Evolutionary conservation across 1,284 basidiomycete genomes (phyloP), one percentile per base, ranked within the genome.

Genomic region (Leccinum fallax): DNA sequence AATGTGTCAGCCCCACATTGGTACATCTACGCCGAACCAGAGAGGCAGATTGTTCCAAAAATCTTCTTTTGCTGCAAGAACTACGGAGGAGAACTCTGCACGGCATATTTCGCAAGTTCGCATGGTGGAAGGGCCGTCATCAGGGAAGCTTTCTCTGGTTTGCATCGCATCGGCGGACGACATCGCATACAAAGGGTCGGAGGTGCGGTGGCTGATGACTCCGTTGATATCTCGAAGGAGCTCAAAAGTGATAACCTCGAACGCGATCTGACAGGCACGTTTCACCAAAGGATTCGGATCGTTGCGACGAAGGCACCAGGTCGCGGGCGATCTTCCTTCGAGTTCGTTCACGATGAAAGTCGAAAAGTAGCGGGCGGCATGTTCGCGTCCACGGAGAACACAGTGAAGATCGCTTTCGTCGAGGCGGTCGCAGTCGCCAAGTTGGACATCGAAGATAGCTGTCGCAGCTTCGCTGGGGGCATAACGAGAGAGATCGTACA

Each of bases 331-430:
- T 58, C 88, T 79, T 53, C 85, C 85, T 74, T 91, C 88, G 36
- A 90, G 79, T 61, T 88, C 82, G 67, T 85, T 85, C 59, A 87
- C 86, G 66, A 91, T 82, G 71, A 91, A 91, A 16, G 86, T 87
- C 7, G 89, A 89, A 58, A 91, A 82, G 74, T 85, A 90, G 53
- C 88, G 85, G 11, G 87, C 85, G 3, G 84, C 81, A 59, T 85
- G 82, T 74, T 91, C 89, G 61, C 88, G 85, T 8, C 89, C 89
- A 58, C 82, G 83, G 19, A 90, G 79, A 46, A 88, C 79, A 49
- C 72, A 78, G 64, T 85, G 77, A 9, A 91, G 79, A 68, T 90
- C 87, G 43, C 72, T 71, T 57, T 79, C 77, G 9, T 81, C 78
- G 52, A 90, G 82, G 30, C 64, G 65, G 65, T 74, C 65, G 40